These are phyloP conservation scores for Fraxinus sp. DNA, from an alignment of 305 asterid species.

Conservation along the genomic window DNA sequence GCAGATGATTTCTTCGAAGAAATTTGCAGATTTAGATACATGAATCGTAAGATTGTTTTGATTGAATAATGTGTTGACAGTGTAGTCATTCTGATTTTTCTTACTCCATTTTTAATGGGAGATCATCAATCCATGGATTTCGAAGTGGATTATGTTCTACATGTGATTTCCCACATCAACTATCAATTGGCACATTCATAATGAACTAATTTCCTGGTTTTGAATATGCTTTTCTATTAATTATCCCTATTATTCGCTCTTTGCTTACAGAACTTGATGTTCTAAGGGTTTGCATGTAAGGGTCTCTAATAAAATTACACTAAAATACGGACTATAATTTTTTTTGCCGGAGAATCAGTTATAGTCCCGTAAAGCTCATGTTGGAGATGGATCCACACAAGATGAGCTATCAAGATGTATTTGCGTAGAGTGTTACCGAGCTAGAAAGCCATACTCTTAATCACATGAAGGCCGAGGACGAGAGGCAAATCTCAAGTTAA, in stretches of 20 bases:
- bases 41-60: conserved; percentile 66
- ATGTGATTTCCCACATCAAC: not conserved
- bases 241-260: not conserved
- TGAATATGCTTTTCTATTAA: not conserved
- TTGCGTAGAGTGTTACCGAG: not conserved
- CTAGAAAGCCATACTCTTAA: not conserved
- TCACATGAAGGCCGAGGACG: not conserved
- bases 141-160: conserved; percentile 17
- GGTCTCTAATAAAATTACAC: not conserved
- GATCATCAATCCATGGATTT: conserved; percentile 7
- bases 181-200: not conserved
- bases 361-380: not conserved
- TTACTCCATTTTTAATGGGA: conserved; percentile 11
- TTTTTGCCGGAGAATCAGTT: too few relatives aligned
- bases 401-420: not conserved
- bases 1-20: conserved; percentile 96
- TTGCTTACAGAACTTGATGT: not conserved
- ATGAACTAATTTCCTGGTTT: not conserved
- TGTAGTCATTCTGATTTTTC: not conserved
- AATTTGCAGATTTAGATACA: conserved; percentile 64
- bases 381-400: not conserved
- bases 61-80: conserved; percentile 41
- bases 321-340: not conserved
- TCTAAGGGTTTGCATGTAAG: not conserved
- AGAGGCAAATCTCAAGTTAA: too few relatives aligned